Base-by-base conservation (phyloP, 1,139 yeast species). In the Williopsis jadinii region DNA sequence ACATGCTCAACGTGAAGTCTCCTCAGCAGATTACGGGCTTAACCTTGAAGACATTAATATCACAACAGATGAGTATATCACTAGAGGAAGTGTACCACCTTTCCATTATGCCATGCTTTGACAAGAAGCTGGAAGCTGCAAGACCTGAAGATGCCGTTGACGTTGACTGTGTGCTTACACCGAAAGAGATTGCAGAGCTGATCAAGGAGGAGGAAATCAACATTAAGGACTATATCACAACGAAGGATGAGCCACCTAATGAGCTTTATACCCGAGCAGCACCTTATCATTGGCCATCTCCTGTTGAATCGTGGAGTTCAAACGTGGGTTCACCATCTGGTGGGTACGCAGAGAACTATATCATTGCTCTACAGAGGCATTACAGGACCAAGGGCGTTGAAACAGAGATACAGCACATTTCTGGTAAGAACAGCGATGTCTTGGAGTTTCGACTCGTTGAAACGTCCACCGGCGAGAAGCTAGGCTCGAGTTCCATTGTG, bases 21-120 rank as follows among this genome's bases (percentile, higher is more conserved):
- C 94, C 98, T 3, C 97, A 92, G 63, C 97, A 87, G 59, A 83
- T 92, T 41, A 87, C 97, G 0, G 97, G 97, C 0, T 67, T 79
- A 27, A 55, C 90, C 35, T 61, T 90, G 41, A 88, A 90, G 59
- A 62, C 68, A n/a, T 58, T 80, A 36, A 64, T 79, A 5, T 61
- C 79, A 1, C 52, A 57, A 11, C 74, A 73, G 30, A 51, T 65
- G 46, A 58, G 53, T 29, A 61, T 60, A 42, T 56, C 52, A 13
- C 50, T 66, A 10, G 60, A 62, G 0, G 56, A 73, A 3, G 64
- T 87, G 0, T 94, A 86, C 57, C 97, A 90, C 59, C 64, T 92
- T 45, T 75, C 94, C 11, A 70, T 92, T 28, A 90, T 92, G 97
- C 97, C 98, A 1, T 92, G 97, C 55, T 92, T 92, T 59, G 99